Base-by-base conservation (phyloP, 2,329 filamentous ascomycete species). In the Phyllosticta citribraziliensis region DNA sequence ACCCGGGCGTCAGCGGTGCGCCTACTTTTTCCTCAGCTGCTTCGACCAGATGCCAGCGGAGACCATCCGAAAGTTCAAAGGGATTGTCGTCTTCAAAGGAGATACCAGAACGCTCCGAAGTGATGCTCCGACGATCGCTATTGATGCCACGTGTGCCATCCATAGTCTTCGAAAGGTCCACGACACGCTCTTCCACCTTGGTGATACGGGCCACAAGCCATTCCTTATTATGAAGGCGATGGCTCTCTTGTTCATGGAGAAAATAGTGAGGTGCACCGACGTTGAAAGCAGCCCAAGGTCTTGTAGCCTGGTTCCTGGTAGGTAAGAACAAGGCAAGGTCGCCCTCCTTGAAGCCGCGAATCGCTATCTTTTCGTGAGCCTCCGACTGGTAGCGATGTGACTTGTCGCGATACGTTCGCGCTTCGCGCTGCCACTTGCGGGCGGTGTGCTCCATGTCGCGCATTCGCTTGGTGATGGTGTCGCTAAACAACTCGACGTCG, bases 251-350 rank as follows among this genome's bases (percentile, higher is more conserved):
- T 73, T 99, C 94, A 40, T 91, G 88, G 2, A 99, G 81, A 77
- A 99, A 99, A 76, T 94, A 97, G 73, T 99, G 94, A 9, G 94
- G 94, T 63, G 93, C 96, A 1, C 92, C 93, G 33, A 99, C 89
- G 69, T 99, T 99, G 81, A 99, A 99, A 0, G 94, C 94, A 5
- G 94, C 94, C 94, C 94, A 99, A 0, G 94, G 93, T 17, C 93
- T 88, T 4, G 91, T 94, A 47, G 89, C 89, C 74, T 97, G 92
- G 71, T 97, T 97, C 40, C 93, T 83, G 0, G 94, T 99, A 0
- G 94, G 94, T 51, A 99, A 77, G 77, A 99, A 99, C 2, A 99
- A 76, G 12, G 93, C 94, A 14, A 99, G 81, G 70, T 99, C 94
- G 8, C 94, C 93, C 73, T 97, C 92, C 70, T 97, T 97, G 79